Conservation (phyloP, 1,139 yeast genomes). For the Debaryomycetaceae sp. region DNA sequence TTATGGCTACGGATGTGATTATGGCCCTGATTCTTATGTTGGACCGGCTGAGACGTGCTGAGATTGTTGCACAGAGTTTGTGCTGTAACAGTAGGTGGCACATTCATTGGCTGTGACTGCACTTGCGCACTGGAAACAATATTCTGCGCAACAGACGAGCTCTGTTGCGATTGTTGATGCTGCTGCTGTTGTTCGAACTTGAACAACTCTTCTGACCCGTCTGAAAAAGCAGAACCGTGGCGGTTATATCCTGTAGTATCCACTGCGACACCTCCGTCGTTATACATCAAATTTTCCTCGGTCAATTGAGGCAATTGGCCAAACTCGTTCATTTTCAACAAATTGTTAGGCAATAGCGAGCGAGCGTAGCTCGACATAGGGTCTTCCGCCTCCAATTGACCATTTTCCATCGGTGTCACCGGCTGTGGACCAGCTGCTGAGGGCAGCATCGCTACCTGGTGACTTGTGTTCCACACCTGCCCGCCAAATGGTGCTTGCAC, state of each 20-base stretch:
- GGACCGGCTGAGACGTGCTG: neutral
- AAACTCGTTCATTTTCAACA: neutral
- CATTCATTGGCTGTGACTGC: conserved; percentile 1
- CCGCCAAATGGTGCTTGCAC: neutral
- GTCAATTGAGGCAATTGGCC: conserved; percentile 16
- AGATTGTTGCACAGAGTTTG: neutral
- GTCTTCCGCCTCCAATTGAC: neutral
- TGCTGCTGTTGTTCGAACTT: conserved; percentile 21
- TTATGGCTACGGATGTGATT: neutral
- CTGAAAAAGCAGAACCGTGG: conserved; percentile 8
- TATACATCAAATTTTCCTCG: conserved; percentile 17
- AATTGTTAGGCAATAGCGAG: conserved; percentile 3
- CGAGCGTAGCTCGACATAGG: neutral
- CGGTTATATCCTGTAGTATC: conserved; percentile 1
- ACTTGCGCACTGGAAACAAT: conserved; percentile 2
- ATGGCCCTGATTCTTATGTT: neutral
- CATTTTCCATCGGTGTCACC: neutral
- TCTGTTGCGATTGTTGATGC: conserved; percentile 10
- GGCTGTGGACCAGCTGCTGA: neutral
- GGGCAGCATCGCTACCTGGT: neutral
- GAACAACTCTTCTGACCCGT: conserved; percentile 20
- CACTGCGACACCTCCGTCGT: neutral
- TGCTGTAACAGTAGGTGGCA: neutral
- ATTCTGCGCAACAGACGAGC: too few relatives aligned
- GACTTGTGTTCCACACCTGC: neutral